Evolutionary conservation across 257 asterid genomes (phyloP).

Genomic region (Thymus quinquecostatus): DNA sequence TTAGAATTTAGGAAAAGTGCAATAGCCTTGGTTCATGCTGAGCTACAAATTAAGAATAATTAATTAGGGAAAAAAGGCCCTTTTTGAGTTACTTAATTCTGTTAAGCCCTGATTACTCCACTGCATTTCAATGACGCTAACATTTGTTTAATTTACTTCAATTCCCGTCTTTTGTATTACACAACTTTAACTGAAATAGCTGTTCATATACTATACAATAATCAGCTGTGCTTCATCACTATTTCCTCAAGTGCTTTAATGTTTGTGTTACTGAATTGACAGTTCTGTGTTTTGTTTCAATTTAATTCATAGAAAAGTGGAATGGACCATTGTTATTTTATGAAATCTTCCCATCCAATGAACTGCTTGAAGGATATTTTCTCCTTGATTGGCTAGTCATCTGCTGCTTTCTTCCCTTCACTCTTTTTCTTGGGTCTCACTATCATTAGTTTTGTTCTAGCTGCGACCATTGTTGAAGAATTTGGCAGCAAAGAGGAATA

Average conservation of each 20-base stretch:
- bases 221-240: constrained; percentile 15
- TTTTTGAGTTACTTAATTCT: constrained; percentile 11
- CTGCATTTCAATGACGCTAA: constrained; percentile 16
- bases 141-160: constrained; percentile 13
- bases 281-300: neutral
- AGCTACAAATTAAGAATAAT: constrained; percentile 20
- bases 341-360: constrained; percentile 2
- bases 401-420: constrained; percentile 3
- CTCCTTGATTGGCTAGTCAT: constrained; percentile 12
- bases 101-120: constrained; percentile 16
- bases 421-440: constrained; percentile 32
- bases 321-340: constrained; percentile 5
- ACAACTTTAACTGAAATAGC: neutral
- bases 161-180: constrained; percentile 22
- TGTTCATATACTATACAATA: neutral
- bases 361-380: constrained; percentile 24
- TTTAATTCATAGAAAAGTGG: constrained; percentile 1
- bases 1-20: constrained; percentile 10
- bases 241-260: neutral
- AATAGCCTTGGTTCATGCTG: constrained; percentile 8
- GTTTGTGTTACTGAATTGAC: constrained; percentile 16
- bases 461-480: constrained; percentile 78
- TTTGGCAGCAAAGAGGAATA: constrained; percentile 77
- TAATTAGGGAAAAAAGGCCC: neutral
- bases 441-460: constrained; percentile 50